Base-by-base conservation (phyloP, 495 filamentous ascomycete genomes). In the Ramalina intermedia region DNA sequence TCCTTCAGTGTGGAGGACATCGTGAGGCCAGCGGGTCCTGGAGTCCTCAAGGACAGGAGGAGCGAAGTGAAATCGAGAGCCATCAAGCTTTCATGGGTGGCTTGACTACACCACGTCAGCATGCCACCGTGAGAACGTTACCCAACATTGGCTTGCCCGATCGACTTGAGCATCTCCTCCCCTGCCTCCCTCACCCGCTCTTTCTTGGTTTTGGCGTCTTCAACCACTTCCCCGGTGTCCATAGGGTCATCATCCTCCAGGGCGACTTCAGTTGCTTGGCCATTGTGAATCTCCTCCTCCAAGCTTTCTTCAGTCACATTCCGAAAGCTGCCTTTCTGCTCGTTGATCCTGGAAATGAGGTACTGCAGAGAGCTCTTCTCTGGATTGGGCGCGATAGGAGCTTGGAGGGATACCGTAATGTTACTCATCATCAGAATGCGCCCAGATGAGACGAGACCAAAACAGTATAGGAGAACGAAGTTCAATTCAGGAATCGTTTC, bases 51-150 rank as follows among this genome's bases (percentile, higher is more conserved):
- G 8, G 88, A 86, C 1, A 94, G 68, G 1, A 94, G 66, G 9
- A 95, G 75, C 12, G 91, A 95, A 37, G 95, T 63, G 54, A 87
- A 85, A 58, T 96, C 87, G 43, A 94, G 75, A 3, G 78, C 76
- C 23, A 80, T 67, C 59, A 78, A 61, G 37, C 82, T 74, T 55
- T 82, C 74, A 59, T 80, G 75, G 36, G 79, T 71, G 5, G 86
- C 86, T 55, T 72, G 64, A 20, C 78, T 81, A 49, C 14, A 24
- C 3, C 11, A 1, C 12, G 21, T 14, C 27, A 20, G 53, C 59
- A 18, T 54, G 51, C 36, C 21, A 24, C 21, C n/a, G 23, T 17
- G 2, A 16, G 35, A 40, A 35, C 43, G 53, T 4, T 24, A 5
- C 39, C 18, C 26, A 49, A 18, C 16, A 55, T 51, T 18, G 41